Conservation (phyloP, 768 basidiomycete genomes). For the Leccinellum albellum region DNA sequence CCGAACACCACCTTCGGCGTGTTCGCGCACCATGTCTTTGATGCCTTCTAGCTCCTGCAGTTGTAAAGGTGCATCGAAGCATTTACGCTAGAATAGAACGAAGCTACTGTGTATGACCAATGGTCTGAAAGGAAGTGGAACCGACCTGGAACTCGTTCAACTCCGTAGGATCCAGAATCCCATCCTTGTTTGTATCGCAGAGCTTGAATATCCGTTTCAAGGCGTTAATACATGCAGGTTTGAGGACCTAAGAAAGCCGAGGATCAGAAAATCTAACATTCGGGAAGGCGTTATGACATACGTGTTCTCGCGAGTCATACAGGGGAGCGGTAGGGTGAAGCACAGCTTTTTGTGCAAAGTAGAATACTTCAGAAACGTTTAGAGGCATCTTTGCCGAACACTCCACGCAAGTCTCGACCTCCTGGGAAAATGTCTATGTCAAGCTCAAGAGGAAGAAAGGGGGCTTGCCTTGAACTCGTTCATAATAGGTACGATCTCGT, state of each 20-base stretch:
- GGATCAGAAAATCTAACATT: conserved; percentile 8
- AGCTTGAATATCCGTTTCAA: conserved; percentile 93
- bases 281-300: conserved; percentile 36
- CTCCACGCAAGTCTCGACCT: conserved; percentile 98
- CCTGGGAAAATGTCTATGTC: conserved; percentile 44
- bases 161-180: conserved; percentile 82
- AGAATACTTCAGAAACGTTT: conserved; percentile 96
- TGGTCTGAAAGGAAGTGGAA: neutral
- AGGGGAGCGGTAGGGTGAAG: conserved; percentile 94
- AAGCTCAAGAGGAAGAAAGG: neutral
- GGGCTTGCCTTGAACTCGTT: conserved; percentile 88
- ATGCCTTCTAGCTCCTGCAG: conserved; percentile 95
- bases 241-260: conserved; percentile 61
- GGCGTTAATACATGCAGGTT: conserved; percentile 86
- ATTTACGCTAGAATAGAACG: conserved; percentile 64
- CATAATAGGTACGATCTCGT: conserved; percentile 96
- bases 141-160: conserved; percentile 94
- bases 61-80: conserved; percentile 91
- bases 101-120: neutral
- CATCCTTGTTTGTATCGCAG: conserved; percentile 93
- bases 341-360: conserved; percentile 97
- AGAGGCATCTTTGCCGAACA: conserved; percentile 88
- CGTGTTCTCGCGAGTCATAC: conserved; percentile 95
- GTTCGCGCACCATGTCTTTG: conserved; percentile 81
- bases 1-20: conserved; percentile 70